Evolutionary conservation across 2,329 filamentous ascomycete species (phyloP), one percentile per base, ranked within the genome.

Genomic region (Arthrobotrys musiformis): DNA sequence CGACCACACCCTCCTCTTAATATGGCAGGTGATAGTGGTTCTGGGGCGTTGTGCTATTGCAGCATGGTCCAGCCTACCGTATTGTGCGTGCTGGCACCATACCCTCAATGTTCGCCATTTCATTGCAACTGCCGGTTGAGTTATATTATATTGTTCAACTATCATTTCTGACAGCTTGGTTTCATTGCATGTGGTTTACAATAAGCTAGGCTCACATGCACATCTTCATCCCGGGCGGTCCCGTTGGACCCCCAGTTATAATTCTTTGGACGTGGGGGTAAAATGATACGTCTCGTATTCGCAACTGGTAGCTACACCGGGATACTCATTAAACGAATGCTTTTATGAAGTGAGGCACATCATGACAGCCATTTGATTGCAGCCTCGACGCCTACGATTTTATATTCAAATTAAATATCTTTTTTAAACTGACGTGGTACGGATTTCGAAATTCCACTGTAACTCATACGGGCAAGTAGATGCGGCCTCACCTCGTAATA

Each of bases 201-300:
- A 54, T 42, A 58, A 58, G 54, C 35, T 40, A 30, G 70, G 52
- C 19, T 35, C 61, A 68, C 70, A 63, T 75, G 70, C 46, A 48
- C 30, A 60, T 58, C 35, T 30, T 40, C 15, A 30, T 35, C 48
- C 72, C 64, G 64, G 72, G 72, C 62, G 22, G 37, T 22, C 64
- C 72, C 72, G 72, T 76, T 76, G 17, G 9, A 64, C 35, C 72
- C n/a, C 72, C 61, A 26, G 64, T 61, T 40, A 22, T 28, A 30
- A 58, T 13, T 42, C 17, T 46, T 33, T 40, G 44, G 52, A 48
- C 64, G 72, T 76, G 72, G 72, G 72, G 72, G 72, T 15, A 35
- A 35, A 24, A 35, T 33, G 22, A 30, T 46, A 33, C 40, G 7
- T 15, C 46, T 30, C 30, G 58, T 58, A 58, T 58, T 58, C 33